A percentile compares a stretch with the other conserved stretches of the same genome.
These are phyloP conservation scores for Pisolithus tinctorius DNA, from an alignment of 768 basidiomycete genomes.

Conservation along the genomic window DNA sequence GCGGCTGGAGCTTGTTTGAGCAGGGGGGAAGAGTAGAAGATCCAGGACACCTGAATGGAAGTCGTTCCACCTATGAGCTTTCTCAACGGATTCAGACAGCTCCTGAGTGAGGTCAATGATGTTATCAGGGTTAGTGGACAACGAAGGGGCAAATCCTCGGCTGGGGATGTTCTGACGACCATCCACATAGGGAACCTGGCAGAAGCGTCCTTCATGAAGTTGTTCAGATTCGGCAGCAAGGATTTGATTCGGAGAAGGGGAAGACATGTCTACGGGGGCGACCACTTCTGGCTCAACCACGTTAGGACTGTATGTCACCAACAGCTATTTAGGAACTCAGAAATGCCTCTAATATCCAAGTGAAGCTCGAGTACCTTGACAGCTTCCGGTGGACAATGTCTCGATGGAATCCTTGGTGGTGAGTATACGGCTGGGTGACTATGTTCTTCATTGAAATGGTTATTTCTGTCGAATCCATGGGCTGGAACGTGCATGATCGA, in stretches of 20 bases:
- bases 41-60: conserved; percentile 22
- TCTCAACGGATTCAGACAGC: neutral
- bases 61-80: conserved; percentile 12
- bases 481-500: too few relatives aligned
- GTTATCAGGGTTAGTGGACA: neutral
- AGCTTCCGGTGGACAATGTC: neutral
- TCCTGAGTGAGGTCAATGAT: conserved; percentile 8
- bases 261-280: neutral
- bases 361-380: neutral
- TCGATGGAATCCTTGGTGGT: too few relatives aligned
- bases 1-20: neutral
- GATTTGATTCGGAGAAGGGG: neutral
- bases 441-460: too few relatives aligned
- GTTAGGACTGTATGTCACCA: neutral
- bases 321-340: neutral
- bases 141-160: neutral
- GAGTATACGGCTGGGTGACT: too few relatives aligned
- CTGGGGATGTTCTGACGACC: neutral
- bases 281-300: neutral
- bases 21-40: conserved; percentile 6
- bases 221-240: neutral
- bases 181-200: neutral
- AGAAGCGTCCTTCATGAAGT: neutral
- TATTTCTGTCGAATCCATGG: too few relatives aligned
- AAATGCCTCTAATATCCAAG: neutral